phyloP scores from a whole-genome alignment of 306 rosid species.

The Cucurbita maxima region DNA sequence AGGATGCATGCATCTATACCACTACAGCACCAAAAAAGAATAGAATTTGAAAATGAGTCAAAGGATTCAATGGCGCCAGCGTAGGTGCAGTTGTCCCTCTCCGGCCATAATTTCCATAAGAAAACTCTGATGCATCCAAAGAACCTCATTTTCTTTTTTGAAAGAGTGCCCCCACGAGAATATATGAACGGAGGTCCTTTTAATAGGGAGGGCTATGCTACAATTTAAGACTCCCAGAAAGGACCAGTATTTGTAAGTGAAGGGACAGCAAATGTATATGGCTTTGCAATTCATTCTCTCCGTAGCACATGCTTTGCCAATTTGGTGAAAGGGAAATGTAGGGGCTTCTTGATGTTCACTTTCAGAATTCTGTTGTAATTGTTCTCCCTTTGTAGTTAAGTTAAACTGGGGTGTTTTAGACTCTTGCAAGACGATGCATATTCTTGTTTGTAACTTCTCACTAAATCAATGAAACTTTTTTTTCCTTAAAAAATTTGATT shows the following conservation, averaged over 20 bases:
- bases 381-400: background rate
- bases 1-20: background rate
- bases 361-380: background rate
- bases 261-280: background rate
- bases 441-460: background rate
- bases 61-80: background rate
- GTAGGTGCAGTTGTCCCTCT: background rate
- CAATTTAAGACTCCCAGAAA: background rate
- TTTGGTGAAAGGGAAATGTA: background rate
- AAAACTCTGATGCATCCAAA: background rate
- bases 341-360: background rate
- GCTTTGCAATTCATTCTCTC: background rate
- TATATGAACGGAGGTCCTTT: background rate
- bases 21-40: background rate
- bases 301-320: background rate
- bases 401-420: background rate
- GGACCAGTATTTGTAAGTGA: background rate
- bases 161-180: background rate
- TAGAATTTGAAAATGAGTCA: background rate
- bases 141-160: background rate
- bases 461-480: background rate
- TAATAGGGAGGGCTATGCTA: background rate
- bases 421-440: background rate
- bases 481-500: background rate
- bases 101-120: background rate